A percentile compares a stretch with the other conserved stretches of the same genome.
Evolutionary conservation across 768 basidiomycete species (phyloP).

Genomic region (Melanogaster broomeanus): DNA sequence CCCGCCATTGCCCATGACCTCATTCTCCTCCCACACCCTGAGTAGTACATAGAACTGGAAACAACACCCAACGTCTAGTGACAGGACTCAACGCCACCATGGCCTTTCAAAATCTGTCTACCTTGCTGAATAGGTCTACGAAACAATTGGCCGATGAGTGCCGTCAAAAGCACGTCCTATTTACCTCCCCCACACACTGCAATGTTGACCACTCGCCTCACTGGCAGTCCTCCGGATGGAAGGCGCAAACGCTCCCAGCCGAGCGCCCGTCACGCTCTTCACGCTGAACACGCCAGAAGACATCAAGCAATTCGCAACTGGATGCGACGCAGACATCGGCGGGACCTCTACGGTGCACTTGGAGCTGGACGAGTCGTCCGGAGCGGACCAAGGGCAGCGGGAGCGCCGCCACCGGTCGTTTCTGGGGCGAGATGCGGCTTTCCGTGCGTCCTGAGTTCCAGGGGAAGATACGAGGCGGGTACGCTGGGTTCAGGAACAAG

Average conservation of each 20-base stretch:
- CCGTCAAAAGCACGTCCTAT: conserved; percentile 40
- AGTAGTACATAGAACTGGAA: too few relatives aligned
- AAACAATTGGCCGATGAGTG: conserved; percentile 41
- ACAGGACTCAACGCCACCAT: conserved; percentile 17
- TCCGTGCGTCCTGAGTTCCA: conserved; percentile 67
- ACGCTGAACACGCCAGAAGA: conserved; percentile 62
- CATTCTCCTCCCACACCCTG: too few relatives aligned
- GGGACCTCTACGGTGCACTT: conserved; percentile 79
- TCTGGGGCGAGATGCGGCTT: conserved; percentile 80
- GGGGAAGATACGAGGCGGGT: conserved; percentile 76
- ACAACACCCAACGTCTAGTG: not conserved
- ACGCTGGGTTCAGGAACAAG: conserved; percentile 89
- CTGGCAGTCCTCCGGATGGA: conserved; percentile 70
- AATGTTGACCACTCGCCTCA: conserved; percentile 11
- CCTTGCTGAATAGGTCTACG: conserved; percentile 42
- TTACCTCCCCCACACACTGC: conserved; percentile 6
- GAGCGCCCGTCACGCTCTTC: conserved; percentile 65
- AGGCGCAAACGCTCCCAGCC: conserved; percentile 65
- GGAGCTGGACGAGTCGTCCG: conserved; percentile 60
- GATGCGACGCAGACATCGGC: conserved; percentile 89
- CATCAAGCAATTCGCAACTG: conserved; percentile 65
- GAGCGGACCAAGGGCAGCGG: conserved; percentile 47
- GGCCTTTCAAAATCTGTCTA: conserved; percentile 23
- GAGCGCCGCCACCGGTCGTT: conserved; percentile 58
- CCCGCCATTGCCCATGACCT: too few relatives aligned